phyloP scores from a whole-genome alignment of 2,329 filamentous ascomycete genomes.

The Thermothelomyces thermophilus region DNA sequence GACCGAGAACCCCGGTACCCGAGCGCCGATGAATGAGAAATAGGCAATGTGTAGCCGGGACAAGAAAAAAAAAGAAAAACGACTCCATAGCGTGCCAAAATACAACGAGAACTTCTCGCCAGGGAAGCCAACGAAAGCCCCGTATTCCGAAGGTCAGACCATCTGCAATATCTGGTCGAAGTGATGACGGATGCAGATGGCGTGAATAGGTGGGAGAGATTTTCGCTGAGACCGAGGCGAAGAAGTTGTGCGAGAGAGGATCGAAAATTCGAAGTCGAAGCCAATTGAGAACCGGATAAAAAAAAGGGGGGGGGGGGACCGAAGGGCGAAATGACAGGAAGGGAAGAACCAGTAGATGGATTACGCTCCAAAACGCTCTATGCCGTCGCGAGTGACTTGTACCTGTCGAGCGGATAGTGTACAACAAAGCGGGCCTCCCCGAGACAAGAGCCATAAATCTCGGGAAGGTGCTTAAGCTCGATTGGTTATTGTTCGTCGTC shows the following conservation, averaged over 20 bases:
- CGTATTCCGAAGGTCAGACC: not conserved
- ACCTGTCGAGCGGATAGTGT: conserved; percentile 26
- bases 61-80: not conserved
- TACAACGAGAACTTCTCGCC: not conserved
- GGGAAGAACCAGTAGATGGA: conserved; percentile 1
- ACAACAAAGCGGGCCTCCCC: conserved; percentile 24
- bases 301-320: not conserved
- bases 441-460: conserved; percentile 11
- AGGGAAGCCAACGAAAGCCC: not conserved
- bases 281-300: not conserved
- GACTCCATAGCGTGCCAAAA: not conserved
- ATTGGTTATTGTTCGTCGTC: conserved; percentile 18
- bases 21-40: not conserved
- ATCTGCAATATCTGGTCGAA: conserved; percentile 1
- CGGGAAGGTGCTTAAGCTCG: conserved; percentile 20
- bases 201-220: not conserved
- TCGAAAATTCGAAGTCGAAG: conserved; percentile 4
- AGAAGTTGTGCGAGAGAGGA: conserved; percentile 7
- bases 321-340: not conserved
- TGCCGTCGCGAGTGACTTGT: conserved; percentile 16
- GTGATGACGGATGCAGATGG: conserved; percentile 2
- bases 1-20: not conserved
- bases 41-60: not conserved
- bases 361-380: conserved; percentile 18
- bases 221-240: not conserved